Evolutionary conservation across 176 grass and related monocot genomes (phyloP), one percentile per base, ranked within the genome.

Genomic region (Ensete ventricosum): DNA sequence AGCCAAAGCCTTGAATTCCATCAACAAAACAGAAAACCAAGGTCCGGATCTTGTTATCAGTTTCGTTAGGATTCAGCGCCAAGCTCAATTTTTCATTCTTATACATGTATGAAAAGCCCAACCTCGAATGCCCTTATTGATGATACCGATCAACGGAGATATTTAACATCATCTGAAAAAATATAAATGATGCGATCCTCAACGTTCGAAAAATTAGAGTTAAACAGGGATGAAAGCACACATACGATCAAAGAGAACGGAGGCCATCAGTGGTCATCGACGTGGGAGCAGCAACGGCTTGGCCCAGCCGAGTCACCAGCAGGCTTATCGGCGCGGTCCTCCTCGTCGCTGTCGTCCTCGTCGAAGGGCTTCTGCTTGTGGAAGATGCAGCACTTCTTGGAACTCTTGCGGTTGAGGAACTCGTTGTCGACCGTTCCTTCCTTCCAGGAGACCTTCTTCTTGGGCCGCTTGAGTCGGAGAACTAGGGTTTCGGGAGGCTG

Each of bases 331-430:
- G 50, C 48, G 50, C 62, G 50, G 12, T 81, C 82, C 80, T 96
- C 88, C 14, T 96, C 86, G 70, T 96, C 92, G 80, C 92, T 96
- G 77, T 82, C 86, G 73, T 96, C 92, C 73, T 89, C 92, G 53
- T 96, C 92, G 81, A 96, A 96, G 63, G 92, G 86, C 27, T 85
- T 84, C 67, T 96, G 80, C 86, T 96, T 96, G 80, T 91, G 92
- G 83, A 96, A 96, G 77, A 96, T 89, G 86, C 89, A 96, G 81
- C 92, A 96, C 77, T 91, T 96, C 78, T 96, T 91, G 74, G 92
- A 91, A 62, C 89, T 89, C 92, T 91, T 96, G 77, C 84, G 86
- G 71, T 88, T 90, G 74, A 96, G 86, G 77, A 83, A 82, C 77
- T 96, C 92, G 83, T 96, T 96, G 84, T 96, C 92, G 27, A 96